These are phyloP conservation scores for Colletotrichum incanum DNA, from an alignment of 2,329 filamentous ascomycete genomes.

Conservation along the genomic window DNA sequence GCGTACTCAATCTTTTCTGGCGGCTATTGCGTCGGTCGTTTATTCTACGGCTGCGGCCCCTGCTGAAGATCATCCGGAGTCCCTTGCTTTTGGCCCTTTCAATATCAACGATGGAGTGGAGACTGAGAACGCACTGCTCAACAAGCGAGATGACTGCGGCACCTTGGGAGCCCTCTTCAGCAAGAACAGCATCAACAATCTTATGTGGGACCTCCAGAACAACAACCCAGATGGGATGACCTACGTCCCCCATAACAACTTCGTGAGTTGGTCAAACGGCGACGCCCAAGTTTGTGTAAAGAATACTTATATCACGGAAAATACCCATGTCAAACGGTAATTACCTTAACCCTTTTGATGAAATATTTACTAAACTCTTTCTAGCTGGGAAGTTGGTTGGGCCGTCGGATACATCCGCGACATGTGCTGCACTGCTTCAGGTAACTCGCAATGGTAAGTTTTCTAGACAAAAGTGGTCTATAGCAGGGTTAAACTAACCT, in stretches of 20 bases:
- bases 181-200: constrained; percentile 9
- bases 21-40: not conserved
- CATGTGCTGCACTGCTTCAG: constrained; percentile 6
- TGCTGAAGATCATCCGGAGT: not conserved
- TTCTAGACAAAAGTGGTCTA: not conserved
- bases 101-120: constrained; percentile 1
- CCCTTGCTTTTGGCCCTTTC: not conserved
- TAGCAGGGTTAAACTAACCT: not conserved
- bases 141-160: constrained; percentile 2
- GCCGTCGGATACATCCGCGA: constrained; percentile 8
- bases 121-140: not conserved
- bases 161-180: not conserved
- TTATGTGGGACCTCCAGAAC: constrained; percentile 9
- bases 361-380: not conserved
- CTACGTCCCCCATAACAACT: not conserved
- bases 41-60: not conserved
- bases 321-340: constrained; percentile 8
- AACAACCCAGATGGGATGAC: constrained; percentile 4
- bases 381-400: constrained; percentile 3
- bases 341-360: not conserved
- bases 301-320: constrained; percentile 3
- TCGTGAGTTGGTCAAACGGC: constrained; percentile 9
- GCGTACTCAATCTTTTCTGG: not conserved
- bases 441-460: constrained; percentile 9
- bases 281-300: constrained; percentile 4